Percentiles rank a stretch among this genome's conserved stretches.
phyloP scores from a whole-genome alignment of 192 early-diverging fungal genomes.

The Coemansia sp. region DNA sequence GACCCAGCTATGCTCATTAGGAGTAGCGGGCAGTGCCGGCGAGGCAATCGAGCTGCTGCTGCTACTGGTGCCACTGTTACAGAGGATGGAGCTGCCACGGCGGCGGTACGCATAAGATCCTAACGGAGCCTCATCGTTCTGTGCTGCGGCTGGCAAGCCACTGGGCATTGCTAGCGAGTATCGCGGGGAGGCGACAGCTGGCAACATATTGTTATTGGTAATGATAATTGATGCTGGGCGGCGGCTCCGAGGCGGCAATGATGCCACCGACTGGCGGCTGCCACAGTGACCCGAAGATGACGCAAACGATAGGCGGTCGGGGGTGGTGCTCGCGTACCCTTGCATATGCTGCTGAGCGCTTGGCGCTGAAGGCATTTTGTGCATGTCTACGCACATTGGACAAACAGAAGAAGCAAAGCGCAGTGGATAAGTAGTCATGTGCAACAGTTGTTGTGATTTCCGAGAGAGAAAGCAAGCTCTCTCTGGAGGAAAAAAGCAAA shows the following conservation, averaged over 20 bases:
- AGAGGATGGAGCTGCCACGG: constrained; percentile 11
- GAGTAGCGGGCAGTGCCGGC: constrained; percentile 6
- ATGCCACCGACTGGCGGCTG: constrained; percentile 3
- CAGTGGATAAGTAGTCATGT: constrained; percentile 9
- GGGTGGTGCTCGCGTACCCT: neutral
- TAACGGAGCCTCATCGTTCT: neutral
- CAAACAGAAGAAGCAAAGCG: neutral
- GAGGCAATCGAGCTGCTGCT: constrained; percentile 27
- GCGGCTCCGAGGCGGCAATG: constrained; percentile 3
- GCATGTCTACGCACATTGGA: neutral
- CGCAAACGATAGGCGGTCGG: neutral
- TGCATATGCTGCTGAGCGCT: constrained; percentile 3
- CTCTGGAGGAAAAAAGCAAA: neutral
- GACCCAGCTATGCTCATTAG: neutral
- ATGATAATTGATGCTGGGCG: constrained; percentile 1
- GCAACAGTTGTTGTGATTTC: neutral
- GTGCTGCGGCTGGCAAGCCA: neutral
- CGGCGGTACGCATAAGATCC: constrained; percentile 22
- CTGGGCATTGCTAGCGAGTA: neutral
- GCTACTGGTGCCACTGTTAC: constrained; percentile 24
- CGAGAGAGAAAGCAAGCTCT: neutral
- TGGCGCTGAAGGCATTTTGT: neutral
- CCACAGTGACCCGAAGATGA: neutral
- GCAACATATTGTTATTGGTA: neutral
- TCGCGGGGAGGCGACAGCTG: neutral